Percentiles rank a stretch among this genome's conserved stretches.
Conservation (phyloP, 208 protist species). For the Trichomonas gallinae region DNA sequence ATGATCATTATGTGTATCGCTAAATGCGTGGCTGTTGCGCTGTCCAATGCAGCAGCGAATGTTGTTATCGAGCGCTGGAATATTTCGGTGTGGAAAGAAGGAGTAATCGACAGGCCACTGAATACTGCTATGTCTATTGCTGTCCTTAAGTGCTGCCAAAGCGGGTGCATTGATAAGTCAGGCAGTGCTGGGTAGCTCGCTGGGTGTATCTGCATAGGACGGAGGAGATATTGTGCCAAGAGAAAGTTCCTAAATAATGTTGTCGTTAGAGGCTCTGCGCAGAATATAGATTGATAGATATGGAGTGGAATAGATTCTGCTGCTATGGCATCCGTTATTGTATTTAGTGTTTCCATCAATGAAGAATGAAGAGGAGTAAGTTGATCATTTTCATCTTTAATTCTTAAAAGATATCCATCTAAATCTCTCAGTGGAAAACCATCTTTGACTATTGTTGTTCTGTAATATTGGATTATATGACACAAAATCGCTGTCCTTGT, state of each 20-base stretch:
- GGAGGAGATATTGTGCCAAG: not conserved
- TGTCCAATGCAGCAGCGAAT: not conserved
- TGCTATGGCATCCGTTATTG: not conserved
- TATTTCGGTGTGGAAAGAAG: not conserved
- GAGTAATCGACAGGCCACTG: not conserved
- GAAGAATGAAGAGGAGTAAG: not conserved
- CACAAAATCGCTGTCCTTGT: not conserved
- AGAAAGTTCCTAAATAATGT: not conserved
- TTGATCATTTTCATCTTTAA: not conserved
- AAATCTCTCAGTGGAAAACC: not conserved
- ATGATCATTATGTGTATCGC: not conserved
- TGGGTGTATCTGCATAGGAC: not conserved
- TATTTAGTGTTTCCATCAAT: not conserved
- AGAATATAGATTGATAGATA: not conserved
- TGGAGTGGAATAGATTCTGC: not conserved
- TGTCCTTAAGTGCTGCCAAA: not conserved
- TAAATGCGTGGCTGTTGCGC: not conserved
- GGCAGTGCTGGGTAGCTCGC: not conserved
- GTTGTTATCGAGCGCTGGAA: not conserved
- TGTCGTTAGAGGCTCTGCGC: not conserved
- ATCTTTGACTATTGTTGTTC: not conserved
- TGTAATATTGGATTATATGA: conserved; percentile 1
- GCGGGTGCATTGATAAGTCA: not conserved
- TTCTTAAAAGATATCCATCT: not conserved
- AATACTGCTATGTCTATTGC: not conserved